Evolutionary conservation across 192 early-diverging fungal species (phyloP), one percentile per base, ranked within the genome.

Genomic region (Podochytrium sp.): DNA sequence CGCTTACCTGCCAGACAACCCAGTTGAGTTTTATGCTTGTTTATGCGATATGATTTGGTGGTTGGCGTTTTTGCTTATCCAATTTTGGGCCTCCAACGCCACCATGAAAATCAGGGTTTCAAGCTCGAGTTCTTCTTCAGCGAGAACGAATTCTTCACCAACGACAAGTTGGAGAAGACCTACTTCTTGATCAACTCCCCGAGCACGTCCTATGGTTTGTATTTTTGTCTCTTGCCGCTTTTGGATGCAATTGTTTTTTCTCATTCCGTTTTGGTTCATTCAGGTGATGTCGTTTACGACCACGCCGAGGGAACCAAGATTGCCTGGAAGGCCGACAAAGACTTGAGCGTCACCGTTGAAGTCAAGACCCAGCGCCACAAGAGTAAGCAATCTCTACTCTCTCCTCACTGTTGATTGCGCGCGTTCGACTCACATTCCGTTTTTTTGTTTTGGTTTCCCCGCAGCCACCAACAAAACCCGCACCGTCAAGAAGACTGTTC

Each of bases 291-390:
- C 59, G 87, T 96, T 59, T 97, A 94, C 79, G 94, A 94, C 80
- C 90, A 91, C 80, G 95, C 96, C 30, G 90, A 95, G 81, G 98
- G 95, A 35, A 91, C 91, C 41, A 83, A 90, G 62, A 94, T 99
- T 76, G 76, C 93, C 53, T 99, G 98, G 98, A 98, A 98, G 84
- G 94, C 96, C 68, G 95, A 91, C 78, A 93, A 97, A 87, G 91
- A 98, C 81, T 88, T 99, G 50, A 92, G 91, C 68, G 90, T 97
- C 62, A 95, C 87, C 14, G 85, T 97, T 64, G 96, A 99, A 85
- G 92, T 95, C 81, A 97, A 95, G 89, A 98, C 96, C 85, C 98
- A 99, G 88, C 94, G 97, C 62, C 95, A 97, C 87, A 98, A 96
- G 89, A 91, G 87, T 88, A 65, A 25, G 63, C n/a, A n/a, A n/a